phyloP scores from a whole-genome alignment of 768 basidiomycete species.

The Agrocybe pediades region DNA sequence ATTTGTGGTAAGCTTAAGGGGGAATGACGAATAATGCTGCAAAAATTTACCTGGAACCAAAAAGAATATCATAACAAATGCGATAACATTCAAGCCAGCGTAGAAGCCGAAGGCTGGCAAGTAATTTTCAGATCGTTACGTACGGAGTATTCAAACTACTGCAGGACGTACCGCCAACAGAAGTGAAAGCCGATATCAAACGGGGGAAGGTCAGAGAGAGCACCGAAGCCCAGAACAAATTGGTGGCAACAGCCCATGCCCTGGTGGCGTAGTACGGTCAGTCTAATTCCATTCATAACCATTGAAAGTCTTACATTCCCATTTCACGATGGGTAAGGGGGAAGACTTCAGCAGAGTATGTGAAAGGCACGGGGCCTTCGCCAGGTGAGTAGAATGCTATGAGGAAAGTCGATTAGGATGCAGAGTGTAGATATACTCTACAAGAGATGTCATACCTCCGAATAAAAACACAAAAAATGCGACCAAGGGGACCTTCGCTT shows the following conservation, averaged over 20 bases:
- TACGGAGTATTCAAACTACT: not conserved
- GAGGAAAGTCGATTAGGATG: not conserved
- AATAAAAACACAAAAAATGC: constrained; percentile 47
- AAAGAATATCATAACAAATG: constrained; percentile 54
- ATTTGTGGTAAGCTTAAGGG: not conserved
- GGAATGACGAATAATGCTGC: not conserved
- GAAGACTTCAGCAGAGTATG: constrained; percentile 92
- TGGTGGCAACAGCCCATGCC: constrained; percentile 58
- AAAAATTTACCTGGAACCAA: constrained; percentile 43
- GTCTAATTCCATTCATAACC: too few relatives aligned
- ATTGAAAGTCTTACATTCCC: constrained; percentile 43
- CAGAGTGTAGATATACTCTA: too few relatives aligned
- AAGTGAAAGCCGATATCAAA: constrained; percentile 45
- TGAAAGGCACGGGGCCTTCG: constrained; percentile 89
- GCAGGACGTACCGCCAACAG: constrained; percentile 35
- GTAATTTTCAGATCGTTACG: not conserved
- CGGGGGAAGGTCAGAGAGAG: constrained; percentile 62
- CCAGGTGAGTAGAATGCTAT: constrained; percentile 75
- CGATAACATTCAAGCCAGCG: constrained; percentile 47
- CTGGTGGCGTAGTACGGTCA: constrained; percentile 31
- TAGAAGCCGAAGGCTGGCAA: constrained; percentile 53
- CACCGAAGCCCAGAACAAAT: constrained; percentile 54
- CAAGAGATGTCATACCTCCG: constrained; percentile 35
- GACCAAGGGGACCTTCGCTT: constrained; percentile 43
- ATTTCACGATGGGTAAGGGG: constrained; percentile 80